These are phyloP conservation scores for Stagonosporopsis rhizophila DNA, from an alignment of 2,329 filamentous ascomycete genomes.

Conservation along the genomic window DNA sequence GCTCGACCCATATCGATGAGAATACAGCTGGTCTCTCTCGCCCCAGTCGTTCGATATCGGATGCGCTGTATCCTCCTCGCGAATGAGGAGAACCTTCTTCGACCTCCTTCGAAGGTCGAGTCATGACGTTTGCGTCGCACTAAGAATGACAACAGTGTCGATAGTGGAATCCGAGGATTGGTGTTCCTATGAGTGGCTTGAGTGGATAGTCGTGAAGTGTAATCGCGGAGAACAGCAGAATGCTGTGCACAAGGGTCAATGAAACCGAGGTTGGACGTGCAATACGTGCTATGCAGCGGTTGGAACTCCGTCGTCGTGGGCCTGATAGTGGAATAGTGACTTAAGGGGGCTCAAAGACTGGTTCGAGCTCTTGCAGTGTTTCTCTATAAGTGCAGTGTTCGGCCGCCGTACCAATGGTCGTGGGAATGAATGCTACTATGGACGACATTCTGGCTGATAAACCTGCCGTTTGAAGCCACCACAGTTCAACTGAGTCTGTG, in stretches of 20 bases:
- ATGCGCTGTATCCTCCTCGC: slow-evolving; percentile 29
- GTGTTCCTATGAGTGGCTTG: background rate
- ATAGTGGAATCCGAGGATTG: background rate
- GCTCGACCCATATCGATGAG: slow-evolving; percentile 60
- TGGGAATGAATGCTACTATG: slow-evolving; percentile 6
- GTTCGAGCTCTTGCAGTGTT: background rate
- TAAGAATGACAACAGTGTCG: background rate
- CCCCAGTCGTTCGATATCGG: slow-evolving; percentile 65
- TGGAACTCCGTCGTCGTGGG: background rate
- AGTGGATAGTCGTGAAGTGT: background rate
- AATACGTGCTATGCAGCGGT: background rate
- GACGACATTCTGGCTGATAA: slow-evolving; percentile 32
- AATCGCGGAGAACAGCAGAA: background rate
- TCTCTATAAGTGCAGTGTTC: slow-evolving; percentile 21
- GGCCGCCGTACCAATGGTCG: slow-evolving; percentile 24
- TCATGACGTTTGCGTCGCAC: background rate
- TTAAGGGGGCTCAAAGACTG: background rate
- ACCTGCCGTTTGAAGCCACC: slow-evolving; percentile 9
- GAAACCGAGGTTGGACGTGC: background rate
- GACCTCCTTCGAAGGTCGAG: slow-evolving; percentile 7
- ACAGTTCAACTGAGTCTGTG: slow-evolving; percentile 24
- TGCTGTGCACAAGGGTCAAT: background rate
- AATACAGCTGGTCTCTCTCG: slow-evolving; percentile 67
- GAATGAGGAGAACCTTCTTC: slow-evolving; percentile 24
- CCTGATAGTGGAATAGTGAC: background rate